These are phyloP conservation scores for Pachysandra terminalis DNA, from an alignment of 164 flowering plant species.

Conservation along the genomic window DNA sequence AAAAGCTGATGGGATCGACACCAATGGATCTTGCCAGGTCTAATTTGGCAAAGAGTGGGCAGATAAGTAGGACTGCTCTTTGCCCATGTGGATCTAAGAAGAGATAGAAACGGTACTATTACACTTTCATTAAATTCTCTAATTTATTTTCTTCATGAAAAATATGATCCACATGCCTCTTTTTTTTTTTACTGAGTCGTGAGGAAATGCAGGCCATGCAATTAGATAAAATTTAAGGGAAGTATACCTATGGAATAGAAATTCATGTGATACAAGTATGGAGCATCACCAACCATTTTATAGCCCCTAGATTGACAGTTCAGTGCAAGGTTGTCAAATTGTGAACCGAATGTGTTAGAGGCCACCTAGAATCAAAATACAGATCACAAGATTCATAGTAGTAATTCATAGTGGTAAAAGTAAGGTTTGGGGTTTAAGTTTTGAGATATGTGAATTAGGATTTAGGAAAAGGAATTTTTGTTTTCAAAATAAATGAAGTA, in stretches of 20 bases:
- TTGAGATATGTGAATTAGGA: too few species aligned
- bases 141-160: neutral
- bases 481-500: too few species aligned
- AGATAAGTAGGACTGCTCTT: conserved; percentile 78
- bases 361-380: too few species aligned
- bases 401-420: too few species aligned
- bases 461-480: too few species aligned
- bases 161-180: neutral
- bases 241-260: neutral
- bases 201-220: neutral
- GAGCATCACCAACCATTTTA: neutral
- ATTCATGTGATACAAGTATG: neutral
- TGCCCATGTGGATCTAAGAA: conserved; percentile 97
- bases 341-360: too few species aligned
- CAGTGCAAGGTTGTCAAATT: too few species aligned
- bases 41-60: conserved; percentile 89
- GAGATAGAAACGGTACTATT: conserved; percentile 75
- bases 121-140: neutral
- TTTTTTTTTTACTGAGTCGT: too few species aligned
- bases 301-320: neutral
- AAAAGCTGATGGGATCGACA: conserved; percentile 84
- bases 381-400: too few species aligned
- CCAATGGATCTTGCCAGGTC: conserved; percentile 87
- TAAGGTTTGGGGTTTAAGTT: too few species aligned
- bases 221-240: neutral